A percentile compares a stretch with the other conserved stretches of the same genome.
Conservation (phyloP, 1,284 basidiomycete genomes). For the Butyriboletus appendiculatus region DNA sequence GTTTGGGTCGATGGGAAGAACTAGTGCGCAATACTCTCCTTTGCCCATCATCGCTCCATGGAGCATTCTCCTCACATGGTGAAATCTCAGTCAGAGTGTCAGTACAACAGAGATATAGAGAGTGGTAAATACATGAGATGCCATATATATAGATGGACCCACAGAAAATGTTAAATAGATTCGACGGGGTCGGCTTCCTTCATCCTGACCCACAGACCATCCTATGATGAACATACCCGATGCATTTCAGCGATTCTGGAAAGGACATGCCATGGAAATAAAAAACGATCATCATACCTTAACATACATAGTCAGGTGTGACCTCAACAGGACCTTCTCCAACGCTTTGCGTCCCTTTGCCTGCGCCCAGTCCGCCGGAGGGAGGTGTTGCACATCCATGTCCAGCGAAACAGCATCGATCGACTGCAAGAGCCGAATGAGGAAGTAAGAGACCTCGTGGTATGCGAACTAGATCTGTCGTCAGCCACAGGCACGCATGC, state of each 20-base stretch:
- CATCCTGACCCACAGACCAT: slow-evolving; percentile 30
- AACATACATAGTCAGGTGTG: slow-evolving; percentile 55
- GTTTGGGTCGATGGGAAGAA: too few relatives aligned
- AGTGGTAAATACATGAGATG: neutral
- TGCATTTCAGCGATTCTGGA: neutral
- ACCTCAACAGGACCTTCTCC: slow-evolving; percentile 32
- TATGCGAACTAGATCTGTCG: slow-evolving; percentile 38
- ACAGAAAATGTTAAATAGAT: neutral
- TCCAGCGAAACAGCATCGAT: slow-evolving; percentile 37
- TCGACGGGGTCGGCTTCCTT: slow-evolving; percentile 15
- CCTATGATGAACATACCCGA: slow-evolving; percentile 9
- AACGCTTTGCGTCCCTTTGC: slow-evolving; percentile 23
- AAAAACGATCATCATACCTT: slow-evolving; percentile 18
- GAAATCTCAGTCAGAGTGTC: too few relatives aligned
- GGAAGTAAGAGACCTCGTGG: slow-evolving; percentile 42
- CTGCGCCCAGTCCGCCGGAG: slow-evolving; percentile 32
- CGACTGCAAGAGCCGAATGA: slow-evolving; percentile 41
- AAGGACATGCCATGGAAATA: neutral
- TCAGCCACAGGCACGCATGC: neutral
- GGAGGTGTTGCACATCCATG: slow-evolving; percentile 29
- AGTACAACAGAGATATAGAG: too few relatives aligned
- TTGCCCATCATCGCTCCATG: too few relatives aligned
- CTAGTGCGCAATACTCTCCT: too few relatives aligned
- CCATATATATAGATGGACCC: slow-evolving; percentile 1
- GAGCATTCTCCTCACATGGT: too few relatives aligned